Conservation (phyloP, 169 alveolate species). For the Amoebophrya sp. region DNA sequence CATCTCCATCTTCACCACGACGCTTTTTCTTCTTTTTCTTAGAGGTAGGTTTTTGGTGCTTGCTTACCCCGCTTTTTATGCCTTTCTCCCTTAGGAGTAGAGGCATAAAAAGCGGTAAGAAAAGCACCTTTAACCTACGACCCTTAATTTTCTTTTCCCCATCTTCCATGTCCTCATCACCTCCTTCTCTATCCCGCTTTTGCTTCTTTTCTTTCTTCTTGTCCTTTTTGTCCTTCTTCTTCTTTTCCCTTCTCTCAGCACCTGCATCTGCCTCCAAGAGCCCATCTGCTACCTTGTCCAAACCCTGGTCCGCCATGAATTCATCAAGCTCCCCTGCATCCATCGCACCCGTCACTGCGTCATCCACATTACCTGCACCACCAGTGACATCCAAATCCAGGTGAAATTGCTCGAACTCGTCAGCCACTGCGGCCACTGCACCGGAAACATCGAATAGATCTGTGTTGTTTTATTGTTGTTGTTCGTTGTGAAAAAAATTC, state of each 20-base stretch:
- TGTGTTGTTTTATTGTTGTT: too few species aligned
- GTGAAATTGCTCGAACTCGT: neutral
- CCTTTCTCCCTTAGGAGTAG: too few species aligned
- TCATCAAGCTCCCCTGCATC: neutral
- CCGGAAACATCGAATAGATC: too few species aligned
- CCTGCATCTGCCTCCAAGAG: neutral
- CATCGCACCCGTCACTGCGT: neutral
- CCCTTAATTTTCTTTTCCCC: neutral
- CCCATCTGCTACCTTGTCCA: too few species aligned
- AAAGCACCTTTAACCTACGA: too few species aligned
- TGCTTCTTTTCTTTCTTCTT: too few species aligned
- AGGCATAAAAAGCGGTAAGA: too few species aligned
- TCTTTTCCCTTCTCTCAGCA: neutral
- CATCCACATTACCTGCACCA: slow-evolving; percentile 6
- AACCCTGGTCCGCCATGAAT: neutral
- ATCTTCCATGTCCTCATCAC: neutral
- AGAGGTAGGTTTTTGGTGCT: too few species aligned
- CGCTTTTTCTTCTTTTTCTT: neutral
- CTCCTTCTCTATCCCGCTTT: neutral
- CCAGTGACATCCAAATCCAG: neutral
- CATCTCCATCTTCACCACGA: neutral
- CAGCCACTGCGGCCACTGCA: neutral
- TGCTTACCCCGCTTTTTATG: too few species aligned
- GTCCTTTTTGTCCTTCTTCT: neutral
- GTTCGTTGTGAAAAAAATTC: neutral